Base-by-base conservation (phyloP, 2,329 filamentous ascomycete genomes). In the Diplodia mutila region DNA sequence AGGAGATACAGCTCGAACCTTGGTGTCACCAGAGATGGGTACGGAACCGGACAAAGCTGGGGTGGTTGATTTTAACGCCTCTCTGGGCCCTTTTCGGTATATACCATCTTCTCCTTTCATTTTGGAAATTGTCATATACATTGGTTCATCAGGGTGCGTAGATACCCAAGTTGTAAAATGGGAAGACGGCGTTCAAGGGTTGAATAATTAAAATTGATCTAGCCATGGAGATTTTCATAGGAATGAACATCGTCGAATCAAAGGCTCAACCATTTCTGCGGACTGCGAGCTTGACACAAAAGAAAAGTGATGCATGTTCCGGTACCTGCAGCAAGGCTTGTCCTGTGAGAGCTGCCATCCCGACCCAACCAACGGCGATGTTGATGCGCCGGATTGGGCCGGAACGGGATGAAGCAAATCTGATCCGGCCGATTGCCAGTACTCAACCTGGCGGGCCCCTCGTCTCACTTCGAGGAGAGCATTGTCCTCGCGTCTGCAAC, bases 1-100 rank as follows among this genome's bases (percentile, higher is more conserved):
- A 75, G 80, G 57, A 70, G 80, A 27, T 77, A 80, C 65, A 83
- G 81, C 68, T 82, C 80, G 34, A 84, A 83, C 69, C 68, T 84
- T 32, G 82, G 76, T 3, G 71, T 74, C 32, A 77, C 75, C 55
- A 77, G 77, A 75, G 76, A 76, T 53, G 77, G 76, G 14, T 70
- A 68, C 25, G 66, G 66, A 52, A 68, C 66, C 1, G 66, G 66
- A 42, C 59, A 64, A 51, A 64, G 53, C 18, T 68, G 59, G 59
- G 66, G 66, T 32, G 66, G 66, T 21, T 68, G 46, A 57, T n/a
- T 7, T 3, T 4, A 46, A 34, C 4, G 2, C 1, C 7, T 32
- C 4, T 11, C 23, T 37, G 25, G n/a, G 4, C 16, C 42, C 21
- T 59, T 46, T 39, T 21, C 2, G 16, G 42, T 2, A 4, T 4